Percentiles rank a stretch among this genome's conserved stretches.
Evolutionary conservation across 805 yeast genomes (phyloP).

Genomic region (Teunomyces stri): DNA sequence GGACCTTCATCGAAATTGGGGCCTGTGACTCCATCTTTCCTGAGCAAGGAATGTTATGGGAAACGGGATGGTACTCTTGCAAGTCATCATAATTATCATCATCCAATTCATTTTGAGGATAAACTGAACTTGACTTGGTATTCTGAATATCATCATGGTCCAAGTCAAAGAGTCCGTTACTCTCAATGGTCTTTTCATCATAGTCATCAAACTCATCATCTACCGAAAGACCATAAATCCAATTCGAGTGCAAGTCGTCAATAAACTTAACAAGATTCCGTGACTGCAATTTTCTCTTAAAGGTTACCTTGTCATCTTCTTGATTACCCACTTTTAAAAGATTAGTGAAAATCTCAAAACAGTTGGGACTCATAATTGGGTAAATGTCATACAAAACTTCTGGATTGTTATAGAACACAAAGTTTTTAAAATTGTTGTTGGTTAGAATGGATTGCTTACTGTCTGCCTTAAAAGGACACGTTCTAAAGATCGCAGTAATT

Average conservation of each 20-base stretch:
- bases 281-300: conserved; percentile 8
- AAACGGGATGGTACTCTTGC: conserved; percentile 6
- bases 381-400: conserved; percentile 49
- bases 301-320: conserved; percentile 25
- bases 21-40: neutral
- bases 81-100: conserved; percentile 5
- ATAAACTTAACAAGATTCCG: conserved; percentile 39
- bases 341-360: conserved; percentile 41
- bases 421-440: conserved; percentile 46
- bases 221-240: conserved; percentile 42
- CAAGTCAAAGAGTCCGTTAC: conserved; percentile 34
- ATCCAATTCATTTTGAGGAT: conserved; percentile 6
- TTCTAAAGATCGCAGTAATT: conserved; percentile 49
- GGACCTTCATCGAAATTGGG: conserved; percentile 14
- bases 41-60: conserved; percentile 6
- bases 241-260: conserved; percentile 24
- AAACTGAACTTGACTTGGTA: conserved; percentile 7
- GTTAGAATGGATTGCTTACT: conserved; percentile 14
- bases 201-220: conserved; percentile 40
- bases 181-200: conserved; percentile 11
- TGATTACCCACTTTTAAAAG: conserved; percentile 37
- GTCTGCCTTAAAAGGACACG: conserved; percentile 45
- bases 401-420: conserved; percentile 34
- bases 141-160: conserved; percentile 27
- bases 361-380: conserved; percentile 42